phyloP scores from a whole-genome alignment of 495 filamentous ascomycete species.

The Penicillium angulare region DNA sequence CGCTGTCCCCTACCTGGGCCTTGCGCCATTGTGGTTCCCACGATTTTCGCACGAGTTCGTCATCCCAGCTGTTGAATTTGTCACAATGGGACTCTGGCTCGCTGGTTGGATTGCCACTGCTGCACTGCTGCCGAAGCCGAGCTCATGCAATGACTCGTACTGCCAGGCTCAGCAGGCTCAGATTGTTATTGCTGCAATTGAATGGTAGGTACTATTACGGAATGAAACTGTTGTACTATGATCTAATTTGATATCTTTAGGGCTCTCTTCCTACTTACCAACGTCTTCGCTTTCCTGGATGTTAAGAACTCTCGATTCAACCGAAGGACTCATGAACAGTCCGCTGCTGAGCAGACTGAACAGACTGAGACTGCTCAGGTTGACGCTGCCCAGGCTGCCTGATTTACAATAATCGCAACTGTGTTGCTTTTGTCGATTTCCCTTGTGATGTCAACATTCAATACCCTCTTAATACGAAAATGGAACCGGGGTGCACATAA shows the following conservation, averaged over 20 bases:
- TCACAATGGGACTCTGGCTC: conserved; percentile 51
- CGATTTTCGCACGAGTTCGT: conserved; percentile 50
- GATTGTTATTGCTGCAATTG: conserved; percentile 45
- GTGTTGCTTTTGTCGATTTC: neutral
- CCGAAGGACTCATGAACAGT: neutral
- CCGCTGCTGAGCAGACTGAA: neutral
- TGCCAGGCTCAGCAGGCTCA: conserved; percentile 44
- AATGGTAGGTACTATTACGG: conserved; percentile 39
- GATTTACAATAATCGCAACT: too few species aligned
- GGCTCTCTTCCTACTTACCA: conserved; percentile 28
- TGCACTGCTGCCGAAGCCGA: conserved; percentile 49
- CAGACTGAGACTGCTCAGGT: neutral
- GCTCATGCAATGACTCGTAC: conserved; percentile 40
- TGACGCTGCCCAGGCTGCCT: neutral
- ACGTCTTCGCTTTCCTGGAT: conserved; percentile 17
- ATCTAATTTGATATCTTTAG: conserved; percentile 21
- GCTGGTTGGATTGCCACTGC: conserved; percentile 68
- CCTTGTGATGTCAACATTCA: neutral
- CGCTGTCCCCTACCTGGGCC: conserved; percentile 58
- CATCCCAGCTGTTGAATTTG: conserved; percentile 20
- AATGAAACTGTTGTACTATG: neutral
- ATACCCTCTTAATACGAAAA: neutral
- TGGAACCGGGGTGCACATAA: neutral
- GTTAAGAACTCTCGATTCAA: conserved; percentile 11
- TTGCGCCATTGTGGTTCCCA: conserved; percentile 56